Conservation (phyloP, 2,329 filamentous ascomycete species). For the Lecanicillium sp. region DNA sequence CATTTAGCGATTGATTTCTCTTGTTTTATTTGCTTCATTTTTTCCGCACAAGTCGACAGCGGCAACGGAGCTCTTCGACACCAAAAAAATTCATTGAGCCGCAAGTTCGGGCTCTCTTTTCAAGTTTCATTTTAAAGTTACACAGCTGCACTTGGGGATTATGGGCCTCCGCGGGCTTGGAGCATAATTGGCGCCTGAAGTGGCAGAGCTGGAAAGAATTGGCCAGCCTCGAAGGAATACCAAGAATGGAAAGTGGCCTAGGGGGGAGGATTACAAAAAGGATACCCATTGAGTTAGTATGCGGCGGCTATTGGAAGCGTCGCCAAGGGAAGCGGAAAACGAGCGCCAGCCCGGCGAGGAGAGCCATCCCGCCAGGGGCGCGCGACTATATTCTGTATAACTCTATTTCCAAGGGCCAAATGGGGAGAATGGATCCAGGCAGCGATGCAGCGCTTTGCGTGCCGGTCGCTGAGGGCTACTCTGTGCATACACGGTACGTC, state of each 20-base stretch:
- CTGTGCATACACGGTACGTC: background rate
- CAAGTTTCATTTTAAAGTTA: constrained; percentile 19
- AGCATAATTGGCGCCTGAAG: constrained; percentile 12
- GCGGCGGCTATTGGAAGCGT: background rate
- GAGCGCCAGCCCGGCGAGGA: too few relatives aligned
- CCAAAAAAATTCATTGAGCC: constrained; percentile 29
- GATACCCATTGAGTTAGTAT: constrained; percentile 9
- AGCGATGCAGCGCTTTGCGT: background rate
- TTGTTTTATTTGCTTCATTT: constrained; percentile 23
- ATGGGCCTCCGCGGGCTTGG: constrained; percentile 9
- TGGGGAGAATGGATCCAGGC: too few relatives aligned
- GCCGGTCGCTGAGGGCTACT: too few relatives aligned
- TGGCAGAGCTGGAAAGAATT: constrained; percentile 16
- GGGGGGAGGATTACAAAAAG: constrained; percentile 9
- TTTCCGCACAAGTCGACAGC: constrained; percentile 12
- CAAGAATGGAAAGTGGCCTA: constrained; percentile 24
- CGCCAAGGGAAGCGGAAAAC: background rate
- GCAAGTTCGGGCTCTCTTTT: constrained; percentile 23
- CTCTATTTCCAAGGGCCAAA: too few relatives aligned
- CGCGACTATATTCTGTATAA: too few relatives aligned
- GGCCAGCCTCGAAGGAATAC: constrained; percentile 22
- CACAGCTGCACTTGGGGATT: constrained; percentile 11
- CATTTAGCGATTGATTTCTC: constrained; percentile 37
- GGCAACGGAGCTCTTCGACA: constrained; percentile 24
- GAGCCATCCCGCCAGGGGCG: too few relatives aligned